A percentile compares a stretch with the other conserved stretches of the same genome.
Conservation (phyloP, 1,284 basidiomycete species). For the Pholiota adiposa region DNA sequence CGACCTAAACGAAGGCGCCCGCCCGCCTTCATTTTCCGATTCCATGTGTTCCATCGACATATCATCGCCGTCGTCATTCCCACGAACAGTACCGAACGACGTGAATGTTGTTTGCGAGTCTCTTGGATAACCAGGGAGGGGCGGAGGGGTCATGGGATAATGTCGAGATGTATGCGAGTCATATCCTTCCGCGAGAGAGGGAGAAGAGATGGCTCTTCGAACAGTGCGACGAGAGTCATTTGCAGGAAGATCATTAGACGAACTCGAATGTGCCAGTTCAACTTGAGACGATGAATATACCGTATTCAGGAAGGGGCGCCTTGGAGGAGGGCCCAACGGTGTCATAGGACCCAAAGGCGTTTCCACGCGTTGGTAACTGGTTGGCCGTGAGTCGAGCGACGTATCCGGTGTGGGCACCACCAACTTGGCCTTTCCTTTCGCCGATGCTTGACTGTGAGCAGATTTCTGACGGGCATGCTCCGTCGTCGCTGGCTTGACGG, state of each 20-base stretch:
- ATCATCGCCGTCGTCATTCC: conserved; percentile 25
- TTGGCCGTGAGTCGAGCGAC: conserved; percentile 31
- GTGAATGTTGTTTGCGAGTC: conserved; percentile 28
- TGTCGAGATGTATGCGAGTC: conserved; percentile 38
- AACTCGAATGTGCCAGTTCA: conserved; percentile 38
- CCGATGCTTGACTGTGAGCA: conserved; percentile 29
- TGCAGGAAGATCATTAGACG: conserved; percentile 20
- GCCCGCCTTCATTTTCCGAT: conserved; percentile 43
- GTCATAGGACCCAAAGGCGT: conserved; percentile 58
- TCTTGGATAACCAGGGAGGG: conserved; percentile 32
- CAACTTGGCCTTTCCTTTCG: conserved; percentile 24
- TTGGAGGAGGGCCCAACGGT: conserved; percentile 66
- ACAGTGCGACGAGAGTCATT: conserved; percentile 30
- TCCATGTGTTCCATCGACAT: conserved; percentile 43
- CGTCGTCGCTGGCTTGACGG: conserved; percentile 22
- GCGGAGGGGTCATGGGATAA: conserved; percentile 47
- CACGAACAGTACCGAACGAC: conserved; percentile 36
- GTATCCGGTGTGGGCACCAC: conserved; percentile 14
- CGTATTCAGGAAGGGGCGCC: conserved; percentile 50
- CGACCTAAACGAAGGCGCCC: conserved; percentile 39
- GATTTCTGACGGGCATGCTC: conserved; percentile 32
- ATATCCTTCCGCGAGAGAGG: conserved; percentile 51
- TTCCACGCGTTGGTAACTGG: conserved; percentile 51
- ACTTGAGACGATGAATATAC: conserved; percentile 61
- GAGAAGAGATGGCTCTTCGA: conserved; percentile 52